These are phyloP conservation scores for Collybia sp. DNA, from an alignment of 768 basidiomycete species.

Conservation along the genomic window DNA sequence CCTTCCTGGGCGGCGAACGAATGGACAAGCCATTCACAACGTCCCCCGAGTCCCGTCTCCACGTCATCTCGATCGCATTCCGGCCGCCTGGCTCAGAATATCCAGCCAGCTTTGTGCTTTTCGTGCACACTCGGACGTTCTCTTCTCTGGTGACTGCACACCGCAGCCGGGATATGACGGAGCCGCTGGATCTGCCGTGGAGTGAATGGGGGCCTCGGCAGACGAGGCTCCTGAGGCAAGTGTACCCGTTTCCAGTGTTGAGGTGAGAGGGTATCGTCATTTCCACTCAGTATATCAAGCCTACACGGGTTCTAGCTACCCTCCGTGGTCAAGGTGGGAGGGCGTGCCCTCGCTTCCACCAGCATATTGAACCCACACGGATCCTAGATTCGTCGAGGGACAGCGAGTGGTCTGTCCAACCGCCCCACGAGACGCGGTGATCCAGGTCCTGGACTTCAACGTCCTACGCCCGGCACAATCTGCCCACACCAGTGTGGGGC, in stretches of 20 bases:
- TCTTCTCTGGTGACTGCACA: background rate
- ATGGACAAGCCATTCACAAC: too few relatives aligned
- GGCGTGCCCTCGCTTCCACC: too few relatives aligned
- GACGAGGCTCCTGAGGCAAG: slow-evolving; percentile 1
- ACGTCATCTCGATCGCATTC: background rate
- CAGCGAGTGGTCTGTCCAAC: slow-evolving; percentile 9
- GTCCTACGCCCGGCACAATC: background rate
- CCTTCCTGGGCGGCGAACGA: slow-evolving; percentile 21
- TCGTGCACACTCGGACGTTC: background rate
- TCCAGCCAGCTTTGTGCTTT: background rate
- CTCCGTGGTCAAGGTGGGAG: too few relatives aligned
- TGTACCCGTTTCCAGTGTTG: slow-evolving; percentile 8
- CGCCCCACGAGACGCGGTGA: background rate
- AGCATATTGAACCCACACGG: too few relatives aligned
- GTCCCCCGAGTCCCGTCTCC: background rate
- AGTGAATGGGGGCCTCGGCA: slow-evolving; percentile 8
- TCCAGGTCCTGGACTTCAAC: slow-evolving; percentile 13
- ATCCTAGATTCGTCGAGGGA: slow-evolving; percentile 15
- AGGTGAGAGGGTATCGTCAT: slow-evolving; percentile 3
- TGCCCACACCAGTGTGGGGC: background rate
- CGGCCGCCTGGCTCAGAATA: too few relatives aligned
- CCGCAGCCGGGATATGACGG: background rate
- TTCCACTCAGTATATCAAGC: too few relatives aligned
- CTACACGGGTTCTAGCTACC: too few relatives aligned
- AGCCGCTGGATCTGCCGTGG: slow-evolving; percentile 1